These are phyloP conservation scores for Cornus controversa DNA, from an alignment of 148 eudicot species.

Conservation along the genomic window DNA sequence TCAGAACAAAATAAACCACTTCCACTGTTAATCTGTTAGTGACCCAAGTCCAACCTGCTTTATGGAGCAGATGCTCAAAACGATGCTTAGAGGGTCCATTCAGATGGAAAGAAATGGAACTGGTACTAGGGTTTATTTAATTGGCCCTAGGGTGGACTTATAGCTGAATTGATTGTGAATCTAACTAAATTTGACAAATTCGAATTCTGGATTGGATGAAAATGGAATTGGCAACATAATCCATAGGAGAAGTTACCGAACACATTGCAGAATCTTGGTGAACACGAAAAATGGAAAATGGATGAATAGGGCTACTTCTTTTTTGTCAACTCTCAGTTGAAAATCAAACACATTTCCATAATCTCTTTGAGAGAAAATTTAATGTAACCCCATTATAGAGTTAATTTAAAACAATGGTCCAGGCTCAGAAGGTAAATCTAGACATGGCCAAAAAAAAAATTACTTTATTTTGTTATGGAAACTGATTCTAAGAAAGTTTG, in stretches of 20 bases:
- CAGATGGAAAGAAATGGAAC: not conserved
- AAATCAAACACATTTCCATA: not conserved
- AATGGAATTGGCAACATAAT: not conserved
- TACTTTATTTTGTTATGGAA: not conserved
- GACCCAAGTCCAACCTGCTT: not conserved
- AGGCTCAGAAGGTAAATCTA: not conserved
- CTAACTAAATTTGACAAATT: not conserved
- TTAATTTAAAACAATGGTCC: not conserved
- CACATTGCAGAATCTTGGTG: not conserved
- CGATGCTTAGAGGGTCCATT: not conserved
- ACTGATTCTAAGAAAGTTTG: no score
- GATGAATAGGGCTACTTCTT: not conserved
- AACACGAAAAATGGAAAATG: not conserved
- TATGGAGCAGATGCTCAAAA: not conserved
- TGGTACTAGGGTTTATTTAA: not conserved
- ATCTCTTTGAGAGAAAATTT: not conserved
- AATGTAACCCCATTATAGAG: not conserved
- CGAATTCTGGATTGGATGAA: not conserved
- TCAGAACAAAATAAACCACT: conserved; percentile 3
- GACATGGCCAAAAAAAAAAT: not conserved
- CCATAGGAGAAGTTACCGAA: not conserved
- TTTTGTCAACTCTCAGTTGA: not conserved
- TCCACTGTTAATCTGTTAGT: not conserved
- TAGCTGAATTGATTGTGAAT: not conserved
- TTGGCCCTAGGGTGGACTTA: not conserved